These are phyloP conservation scores for Celoporthe dispersa DNA, from an alignment of 2,329 filamentous ascomycete genomes.

Conservation along the genomic window DNA sequence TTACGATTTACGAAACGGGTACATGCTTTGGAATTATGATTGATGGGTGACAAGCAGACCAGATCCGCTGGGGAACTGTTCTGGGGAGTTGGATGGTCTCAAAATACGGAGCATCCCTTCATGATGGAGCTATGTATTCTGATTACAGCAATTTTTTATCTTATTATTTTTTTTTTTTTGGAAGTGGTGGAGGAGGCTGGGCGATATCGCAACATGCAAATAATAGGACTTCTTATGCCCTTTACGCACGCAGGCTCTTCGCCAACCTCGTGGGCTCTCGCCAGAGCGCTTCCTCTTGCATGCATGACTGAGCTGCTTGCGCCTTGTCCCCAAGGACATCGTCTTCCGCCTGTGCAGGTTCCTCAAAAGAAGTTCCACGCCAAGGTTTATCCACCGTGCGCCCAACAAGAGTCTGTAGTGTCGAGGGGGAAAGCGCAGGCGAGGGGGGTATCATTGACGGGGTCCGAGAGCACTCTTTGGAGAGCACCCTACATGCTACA, in stretches of 20 bases:
- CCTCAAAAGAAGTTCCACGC: neutral
- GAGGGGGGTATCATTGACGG: conserved; percentile 2
- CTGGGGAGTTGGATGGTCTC: neutral
- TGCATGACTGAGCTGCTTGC: neutral
- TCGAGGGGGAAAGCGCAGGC: neutral
- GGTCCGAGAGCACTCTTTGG: neutral
- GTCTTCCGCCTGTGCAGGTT: neutral
- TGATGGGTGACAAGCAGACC: neutral
- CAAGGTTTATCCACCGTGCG: neutral
- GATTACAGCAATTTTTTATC: neutral
- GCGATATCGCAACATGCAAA: conserved; percentile 1
- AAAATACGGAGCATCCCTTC: conserved; percentile 9
- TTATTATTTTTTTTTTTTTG: too few relatives aligned
- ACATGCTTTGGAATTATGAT: neutral
- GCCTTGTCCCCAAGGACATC: neutral
- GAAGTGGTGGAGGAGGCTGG: too few relatives aligned
- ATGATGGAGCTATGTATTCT: conserved; percentile 5
- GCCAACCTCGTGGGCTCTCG: neutral
- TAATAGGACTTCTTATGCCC: neutral
- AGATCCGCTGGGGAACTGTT: neutral
- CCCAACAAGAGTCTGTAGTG: neutral
- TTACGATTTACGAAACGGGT: conserved; percentile 26
- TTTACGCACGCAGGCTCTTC: neutral
- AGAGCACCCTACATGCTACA: neutral
- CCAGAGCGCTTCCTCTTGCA: neutral